Conservation (phyloP, 2,329 filamentous ascomycete species). For the Dactylellina leptospora region DNA sequence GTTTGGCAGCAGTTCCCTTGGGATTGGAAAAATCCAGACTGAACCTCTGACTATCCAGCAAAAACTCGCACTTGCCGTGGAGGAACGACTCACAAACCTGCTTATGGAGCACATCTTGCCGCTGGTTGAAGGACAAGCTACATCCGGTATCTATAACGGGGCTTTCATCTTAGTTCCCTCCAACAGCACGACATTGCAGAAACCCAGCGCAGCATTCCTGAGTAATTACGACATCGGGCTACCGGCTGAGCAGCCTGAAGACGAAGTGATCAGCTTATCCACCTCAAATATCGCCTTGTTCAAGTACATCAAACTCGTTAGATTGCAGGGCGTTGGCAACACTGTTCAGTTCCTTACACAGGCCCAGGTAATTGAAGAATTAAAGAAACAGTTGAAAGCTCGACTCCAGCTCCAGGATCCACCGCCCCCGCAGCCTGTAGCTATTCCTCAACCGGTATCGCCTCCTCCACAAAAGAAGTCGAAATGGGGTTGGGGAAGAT, state of each 20-base stretch:
- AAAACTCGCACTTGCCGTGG: conserved; percentile 45
- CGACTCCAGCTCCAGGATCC: conserved; percentile 38
- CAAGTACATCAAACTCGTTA: conserved; percentile 45
- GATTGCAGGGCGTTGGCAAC: conserved; percentile 35
- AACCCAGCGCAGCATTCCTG: conserved; percentile 6
- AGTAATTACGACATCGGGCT: conserved; percentile 31
- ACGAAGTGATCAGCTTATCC: conserved; percentile 38
- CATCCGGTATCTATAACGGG: conserved; percentile 50
- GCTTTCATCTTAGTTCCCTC: conserved; percentile 50
- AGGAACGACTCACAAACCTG: conserved; percentile 49
- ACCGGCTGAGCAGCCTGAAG: conserved; percentile 14
- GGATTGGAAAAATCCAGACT: conserved; percentile 36
- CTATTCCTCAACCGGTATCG: conserved; percentile 26
- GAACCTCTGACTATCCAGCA: conserved; percentile 50
- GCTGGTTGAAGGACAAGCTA: conserved; percentile 46
- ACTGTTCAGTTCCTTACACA: conserved; percentile 49
- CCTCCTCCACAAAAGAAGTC: conserved; percentile 50
- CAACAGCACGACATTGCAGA: conserved; percentile 27
- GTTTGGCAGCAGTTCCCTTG: neutral
- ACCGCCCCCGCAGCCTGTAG: conserved; percentile 24
- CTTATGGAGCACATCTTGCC: conserved; percentile 53
- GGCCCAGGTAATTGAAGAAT: conserved; percentile 40
- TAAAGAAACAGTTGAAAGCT: conserved; percentile 46
- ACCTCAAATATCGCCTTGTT: conserved; percentile 27
- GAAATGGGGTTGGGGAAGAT: conserved; percentile 45